Evolutionary conservation across 1,284 basidiomycete genomes (phyloP).

Genomic region (Pseudozyma hubeiensis): DNA sequence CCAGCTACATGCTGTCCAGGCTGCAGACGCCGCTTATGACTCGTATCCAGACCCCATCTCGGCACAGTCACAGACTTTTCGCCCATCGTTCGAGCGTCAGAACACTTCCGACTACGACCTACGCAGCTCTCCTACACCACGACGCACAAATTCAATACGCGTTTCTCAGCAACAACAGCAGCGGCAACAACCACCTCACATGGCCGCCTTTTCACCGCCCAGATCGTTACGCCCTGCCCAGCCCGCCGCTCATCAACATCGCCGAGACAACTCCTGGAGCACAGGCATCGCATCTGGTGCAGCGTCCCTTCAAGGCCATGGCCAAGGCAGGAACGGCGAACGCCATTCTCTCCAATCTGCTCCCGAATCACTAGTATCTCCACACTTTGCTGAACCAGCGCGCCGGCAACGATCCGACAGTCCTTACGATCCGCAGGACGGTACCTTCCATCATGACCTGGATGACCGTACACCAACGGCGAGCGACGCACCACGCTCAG

Average conservation of each 20-base stretch:
- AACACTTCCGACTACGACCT: conserved; percentile 7
- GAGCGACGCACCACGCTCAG: conserved; percentile 6
- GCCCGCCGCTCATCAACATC: conserved; percentile 5
- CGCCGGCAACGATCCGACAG: conserved; percentile 14
- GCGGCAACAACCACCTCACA: conserved; percentile 3
- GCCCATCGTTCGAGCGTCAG: conserved; percentile 18
- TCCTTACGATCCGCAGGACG: background rate
- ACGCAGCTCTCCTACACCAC: conserved; percentile 3
- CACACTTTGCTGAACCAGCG: conserved; percentile 5
- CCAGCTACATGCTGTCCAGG: background rate
- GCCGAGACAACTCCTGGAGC: conserved; percentile 11
- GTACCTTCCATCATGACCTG: background rate
- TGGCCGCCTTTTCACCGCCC: conserved; percentile 15
- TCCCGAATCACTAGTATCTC: background rate
- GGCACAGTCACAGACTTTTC: conserved; percentile 6
- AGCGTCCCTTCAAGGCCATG: conserved; percentile 1
- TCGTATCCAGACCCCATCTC: conserved; percentile 32
- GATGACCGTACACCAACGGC: conserved; percentile 16
- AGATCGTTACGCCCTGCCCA: conserved; percentile 29
- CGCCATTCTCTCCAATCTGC: conserved; percentile 1
- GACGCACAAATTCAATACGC: background rate
- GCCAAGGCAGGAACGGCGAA: conserved; percentile 3
- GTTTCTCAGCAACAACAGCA: background rate
- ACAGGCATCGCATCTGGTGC: conserved; percentile 12
- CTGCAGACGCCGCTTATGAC: conserved; percentile 16